These are phyloP conservation scores for Vitis cinerea DNA, from an alignment of 164 flowering plant species.

Conservation along the genomic window DNA sequence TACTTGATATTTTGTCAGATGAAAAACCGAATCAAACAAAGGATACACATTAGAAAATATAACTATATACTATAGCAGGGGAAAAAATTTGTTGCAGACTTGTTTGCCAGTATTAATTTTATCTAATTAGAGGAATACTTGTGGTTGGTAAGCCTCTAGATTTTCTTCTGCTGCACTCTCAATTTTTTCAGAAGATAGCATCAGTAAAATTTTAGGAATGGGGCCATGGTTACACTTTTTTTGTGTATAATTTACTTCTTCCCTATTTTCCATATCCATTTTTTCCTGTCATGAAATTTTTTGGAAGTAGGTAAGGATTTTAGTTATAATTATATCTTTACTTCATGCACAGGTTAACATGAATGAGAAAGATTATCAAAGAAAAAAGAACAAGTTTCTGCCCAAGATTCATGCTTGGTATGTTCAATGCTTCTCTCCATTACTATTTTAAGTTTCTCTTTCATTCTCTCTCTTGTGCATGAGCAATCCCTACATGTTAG, in stretches of 20 bases:
- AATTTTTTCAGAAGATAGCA: neutral
- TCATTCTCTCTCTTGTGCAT: neutral
- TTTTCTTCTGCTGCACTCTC: neutral
- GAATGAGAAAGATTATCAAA: conserved; percentile 97
- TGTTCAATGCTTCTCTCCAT: conserved; percentile 9
- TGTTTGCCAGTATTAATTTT: no score
- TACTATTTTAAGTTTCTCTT: neutral
- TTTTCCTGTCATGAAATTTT: neutral
- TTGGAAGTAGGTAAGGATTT: neutral
- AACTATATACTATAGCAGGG: no score
- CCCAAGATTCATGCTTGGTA: conserved; percentile 99
- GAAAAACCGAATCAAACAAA: no score
- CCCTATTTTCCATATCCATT: neutral
- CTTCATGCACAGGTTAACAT: conserved; percentile 75
- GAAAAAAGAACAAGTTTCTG: conserved; percentile 97
- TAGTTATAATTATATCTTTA: neutral
- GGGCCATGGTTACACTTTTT: neutral
- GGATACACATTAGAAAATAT: no score
- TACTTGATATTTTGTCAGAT: no score
- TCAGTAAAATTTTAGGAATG: neutral
- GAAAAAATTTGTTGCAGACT: no score
- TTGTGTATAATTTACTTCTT: neutral
- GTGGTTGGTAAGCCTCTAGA: neutral
- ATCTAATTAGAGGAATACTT: no score
- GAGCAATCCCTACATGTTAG: no score